Evolutionary conservation across 2,329 filamentous ascomycete species (phyloP), one percentile per base, ranked within the genome.

Genomic region (Golovinomyces cichoracearum): DNA sequence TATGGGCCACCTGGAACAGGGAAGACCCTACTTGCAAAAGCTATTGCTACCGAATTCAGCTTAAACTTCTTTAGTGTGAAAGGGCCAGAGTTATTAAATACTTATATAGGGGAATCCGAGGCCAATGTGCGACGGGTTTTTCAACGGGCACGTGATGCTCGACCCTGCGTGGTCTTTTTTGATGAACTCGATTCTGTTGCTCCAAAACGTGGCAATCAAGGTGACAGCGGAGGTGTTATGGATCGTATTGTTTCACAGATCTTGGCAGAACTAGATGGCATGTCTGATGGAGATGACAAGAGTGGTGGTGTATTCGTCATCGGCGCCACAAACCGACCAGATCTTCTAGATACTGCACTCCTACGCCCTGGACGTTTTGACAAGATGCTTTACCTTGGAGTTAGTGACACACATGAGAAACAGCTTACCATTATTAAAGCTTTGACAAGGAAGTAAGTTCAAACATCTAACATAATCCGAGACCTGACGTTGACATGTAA

Each of bases 201-300:
- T 4, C 90, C 90, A 0, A 95, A 95, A 67, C 74, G 90, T 64
- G 90, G 90, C 33, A 95, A 95, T 58, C 88, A 95, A 63, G 90
- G 90, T 45, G 90, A 95, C 59, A 93, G 84, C 53, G 88, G 90
- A 50, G 90, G 90, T 60, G 90, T 95, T 49, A 95, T 95, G 88
- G 90, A 95, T 62, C 77, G 90, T 49, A 95, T 95, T 55, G 88
- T 98, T 47, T 90, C 81, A 51, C 90, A 95, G 66, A 68, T 98
- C 41, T 73, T 98, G 10, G 90, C 90, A 0, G 90, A 98, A 64
- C 69, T 98, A 21, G 90, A 98, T 60, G 90, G 90, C 47, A 98
- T 98, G 90, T 94, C 86, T 48, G 81, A 88, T 55, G 86, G 84
- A 15, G 83, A 85, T 51, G 83, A 86, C 54, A 74, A 72, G 0